A percentile compares a stretch with the other conserved stretches of the same genome.
phyloP scores from a whole-genome alignment of 202 grass and related monocot species.

The Brachypodium distachyon region DNA sequence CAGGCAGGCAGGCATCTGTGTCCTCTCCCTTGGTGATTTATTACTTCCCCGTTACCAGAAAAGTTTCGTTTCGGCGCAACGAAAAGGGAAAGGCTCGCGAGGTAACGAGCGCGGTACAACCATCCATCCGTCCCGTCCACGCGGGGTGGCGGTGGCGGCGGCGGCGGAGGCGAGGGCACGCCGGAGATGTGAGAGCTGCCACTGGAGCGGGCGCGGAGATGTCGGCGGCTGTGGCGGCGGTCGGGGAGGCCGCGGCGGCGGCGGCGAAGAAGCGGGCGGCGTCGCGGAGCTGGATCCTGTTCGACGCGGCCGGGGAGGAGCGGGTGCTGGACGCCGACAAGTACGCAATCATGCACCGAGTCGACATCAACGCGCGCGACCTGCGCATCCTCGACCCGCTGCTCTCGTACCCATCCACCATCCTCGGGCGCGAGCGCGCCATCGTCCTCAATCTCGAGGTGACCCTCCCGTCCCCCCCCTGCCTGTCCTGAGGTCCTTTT shows the following conservation, averaged over 20 bases:
- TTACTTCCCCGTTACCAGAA: neutral
- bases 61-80: conserved; percentile 5
- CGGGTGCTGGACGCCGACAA: conserved; percentile 84
- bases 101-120: neutral
- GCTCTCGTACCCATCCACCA: conserved; percentile 90
- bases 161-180: neutral
- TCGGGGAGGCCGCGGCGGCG: neutral
- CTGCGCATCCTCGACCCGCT: conserved; percentile 90
- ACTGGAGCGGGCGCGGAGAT: conserved; percentile 15
- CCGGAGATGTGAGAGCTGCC: conserved; percentile 44
- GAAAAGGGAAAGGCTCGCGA: neutral
- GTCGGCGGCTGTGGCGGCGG: conserved; percentile 23
- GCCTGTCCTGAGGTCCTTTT: neutral
- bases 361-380: conserved; percentile 93
- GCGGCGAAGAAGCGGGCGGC: conserved; percentile 49
- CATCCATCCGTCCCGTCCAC: conserved; percentile 24
- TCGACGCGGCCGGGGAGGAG: conserved; percentile 62
- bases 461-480: neutral
- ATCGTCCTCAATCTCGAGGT: conserved; percentile 98
- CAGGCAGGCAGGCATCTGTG: neutral
- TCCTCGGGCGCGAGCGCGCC: conserved; percentile 79
- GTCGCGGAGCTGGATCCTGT: conserved; percentile 78
- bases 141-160: neutral
- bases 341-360: conserved; percentile 92
- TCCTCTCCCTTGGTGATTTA: neutral